Evolutionary conservation across 2,329 filamentous ascomycete species (phyloP).

Genomic region (Cordyceps sp.): DNA sequence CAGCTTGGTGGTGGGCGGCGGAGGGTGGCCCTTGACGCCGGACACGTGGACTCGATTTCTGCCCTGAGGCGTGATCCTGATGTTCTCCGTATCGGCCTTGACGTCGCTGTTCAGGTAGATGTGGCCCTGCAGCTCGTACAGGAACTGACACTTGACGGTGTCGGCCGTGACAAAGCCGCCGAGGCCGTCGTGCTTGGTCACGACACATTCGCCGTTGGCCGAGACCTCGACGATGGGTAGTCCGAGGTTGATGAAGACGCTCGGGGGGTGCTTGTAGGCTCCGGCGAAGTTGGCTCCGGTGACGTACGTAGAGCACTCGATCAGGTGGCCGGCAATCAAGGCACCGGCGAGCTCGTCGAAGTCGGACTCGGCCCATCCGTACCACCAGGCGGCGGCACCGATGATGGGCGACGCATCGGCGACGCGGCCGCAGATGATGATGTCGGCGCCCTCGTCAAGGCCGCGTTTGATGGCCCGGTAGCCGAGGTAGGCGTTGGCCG

Average conservation of each 20-base stretch:
- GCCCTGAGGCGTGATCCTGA: slow-evolving; percentile 18
- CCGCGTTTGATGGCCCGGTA: slow-evolving; percentile 23
- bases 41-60: slow-evolving; percentile 20
- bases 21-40: slow-evolving; percentile 22
- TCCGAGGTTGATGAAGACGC: slow-evolving; percentile 16
- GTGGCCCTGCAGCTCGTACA: slow-evolving; percentile 31
- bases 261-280: slow-evolving; percentile 8
- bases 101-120: slow-evolving; percentile 32
- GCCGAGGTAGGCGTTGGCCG: slow-evolving; percentile 32
- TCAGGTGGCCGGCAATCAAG: slow-evolving; percentile 29
- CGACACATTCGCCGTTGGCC: slow-evolving; percentile 23
- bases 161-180: slow-evolving; percentile 21
- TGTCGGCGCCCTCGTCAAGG: slow-evolving; percentile 20
- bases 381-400: slow-evolving; percentile 34
- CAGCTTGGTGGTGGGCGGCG: slow-evolving; percentile 32
- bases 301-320: slow-evolving; percentile 32
- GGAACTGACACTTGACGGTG: slow-evolving; percentile 26
- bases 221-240: slow-evolving; percentile 33
- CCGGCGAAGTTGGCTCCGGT: slow-evolving; percentile 35
- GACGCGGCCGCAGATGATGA: slow-evolving; percentile 24
- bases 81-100: slow-evolving; percentile 19
- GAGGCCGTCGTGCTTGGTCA: slow-evolving; percentile 28
- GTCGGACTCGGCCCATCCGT: slow-evolving; percentile 25
- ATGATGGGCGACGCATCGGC: slow-evolving; percentile 30
- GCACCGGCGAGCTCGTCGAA: slow-evolving; percentile 29